Conservation (phyloP, 176 grass and related monocot genomes). For the Musa acuminata region DNA sequence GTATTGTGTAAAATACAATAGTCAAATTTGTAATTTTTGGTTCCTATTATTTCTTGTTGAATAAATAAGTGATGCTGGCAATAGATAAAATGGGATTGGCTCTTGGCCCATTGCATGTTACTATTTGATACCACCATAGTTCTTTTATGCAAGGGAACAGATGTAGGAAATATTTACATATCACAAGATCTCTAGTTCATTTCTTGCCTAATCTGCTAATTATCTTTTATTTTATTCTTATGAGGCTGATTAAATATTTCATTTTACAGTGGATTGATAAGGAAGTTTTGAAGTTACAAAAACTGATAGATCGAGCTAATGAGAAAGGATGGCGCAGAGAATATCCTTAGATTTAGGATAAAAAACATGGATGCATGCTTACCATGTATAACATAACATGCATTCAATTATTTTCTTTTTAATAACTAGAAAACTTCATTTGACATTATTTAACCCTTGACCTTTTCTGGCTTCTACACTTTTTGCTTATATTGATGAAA, state of each 20-base stretch:
- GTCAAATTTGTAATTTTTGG: not conserved
- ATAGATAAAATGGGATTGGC: not conserved
- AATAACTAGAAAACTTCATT: not conserved
- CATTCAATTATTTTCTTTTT: not conserved
- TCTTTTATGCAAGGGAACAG: too few species aligned
- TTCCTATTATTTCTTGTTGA: not conserved
- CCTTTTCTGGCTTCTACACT: slow-evolving; percentile 40
- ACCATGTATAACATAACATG: not conserved
- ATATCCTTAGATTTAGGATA: slow-evolving; percentile 62
- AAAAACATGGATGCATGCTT: not conserved
- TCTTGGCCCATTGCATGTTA: not conserved
- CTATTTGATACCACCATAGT: too few species aligned
- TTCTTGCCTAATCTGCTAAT: not conserved
- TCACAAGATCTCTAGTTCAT: not conserved
- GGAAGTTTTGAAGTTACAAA: slow-evolving; percentile 56
- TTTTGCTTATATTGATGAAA: slow-evolving; percentile 35
- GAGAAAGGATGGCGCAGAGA: slow-evolving; percentile 52
- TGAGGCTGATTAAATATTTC: slow-evolving; percentile 10
- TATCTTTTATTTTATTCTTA: not conserved
- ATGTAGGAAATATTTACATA: too few species aligned
- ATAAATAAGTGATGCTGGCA: not conserved
- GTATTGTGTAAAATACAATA: not conserved
- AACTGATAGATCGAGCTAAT: slow-evolving; percentile 34
- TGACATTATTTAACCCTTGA: slow-evolving; percentile 44
- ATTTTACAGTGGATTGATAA: slow-evolving; percentile 69